Conservation (phyloP, 306 rosid species). For the Leucaena leucocephala region DNA sequence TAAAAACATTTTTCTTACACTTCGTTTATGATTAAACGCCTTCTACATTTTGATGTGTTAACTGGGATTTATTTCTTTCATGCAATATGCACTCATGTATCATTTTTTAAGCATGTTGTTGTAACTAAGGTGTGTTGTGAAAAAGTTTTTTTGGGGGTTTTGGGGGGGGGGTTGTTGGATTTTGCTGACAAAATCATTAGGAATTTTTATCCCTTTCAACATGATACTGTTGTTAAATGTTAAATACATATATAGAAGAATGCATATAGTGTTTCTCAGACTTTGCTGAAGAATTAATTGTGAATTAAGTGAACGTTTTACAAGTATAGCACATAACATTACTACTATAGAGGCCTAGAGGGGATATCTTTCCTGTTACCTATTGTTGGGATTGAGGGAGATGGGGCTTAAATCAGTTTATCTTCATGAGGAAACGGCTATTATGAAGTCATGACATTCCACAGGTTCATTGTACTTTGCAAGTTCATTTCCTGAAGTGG, state of each 20-base stretch:
- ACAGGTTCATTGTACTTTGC: neutral
- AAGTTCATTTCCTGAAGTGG: neutral
- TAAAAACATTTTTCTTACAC: neutral
- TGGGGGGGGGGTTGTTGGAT: no score
- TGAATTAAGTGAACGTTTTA: neutral
- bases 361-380: neutral
- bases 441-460: neutral
- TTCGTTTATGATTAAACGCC: neutral
- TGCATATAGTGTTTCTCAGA: neutral
- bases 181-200: neutral
- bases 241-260: neutral
- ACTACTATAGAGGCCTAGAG: no score
- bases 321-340: neutral
- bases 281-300: neutral
- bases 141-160: neutral
- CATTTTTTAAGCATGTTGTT: no score
- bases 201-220: neutral
- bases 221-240: neutral
- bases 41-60: neutral
- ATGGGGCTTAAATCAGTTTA: neutral
- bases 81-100: no score
- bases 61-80: neutral
- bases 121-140: neutral
- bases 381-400: neutral
- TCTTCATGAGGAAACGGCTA: neutral